Base-by-base conservation (phyloP, 2,329 filamentous ascomycete species). In the Sphaerulina vaccinii region DNA sequence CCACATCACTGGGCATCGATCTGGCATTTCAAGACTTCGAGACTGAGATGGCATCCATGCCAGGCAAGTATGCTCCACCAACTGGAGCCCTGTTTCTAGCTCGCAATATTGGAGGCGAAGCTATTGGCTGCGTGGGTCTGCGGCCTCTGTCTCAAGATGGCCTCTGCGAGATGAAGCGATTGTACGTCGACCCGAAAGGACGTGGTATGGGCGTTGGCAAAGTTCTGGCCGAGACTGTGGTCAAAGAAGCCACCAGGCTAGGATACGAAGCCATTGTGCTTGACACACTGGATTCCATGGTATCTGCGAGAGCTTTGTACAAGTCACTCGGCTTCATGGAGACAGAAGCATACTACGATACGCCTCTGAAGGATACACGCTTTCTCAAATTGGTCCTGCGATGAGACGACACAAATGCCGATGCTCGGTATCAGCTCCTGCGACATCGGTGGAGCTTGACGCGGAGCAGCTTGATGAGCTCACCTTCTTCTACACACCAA, bases 1-100 rank as follows among this genome's bases (percentile, higher is more conserved):
- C 71, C 5, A 44, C 62, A 18, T 71, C 73, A 1, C 69, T 84
- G 1, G 70, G 70, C 16, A 71, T 84, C 45, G 79, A 81, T 57
- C 77, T 84, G 29, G 71, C 73, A 9, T 84, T 80, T 61, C 81
- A 84, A 64, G 70, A 73, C 53, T 84, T 82, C 65, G 62, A 71
- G 8, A 61, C 70, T 8, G 81, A 84, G 62, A 69, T 84, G 16
- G 67, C 71, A 5, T 69, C 64, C 7, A 66, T 84, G 13, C 81
- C 81, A 0, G 80, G 80, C 1, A 77, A 77, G 62, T 84, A 84
- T 62, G 65, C 71, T 0, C 63, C 68, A 3, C 68, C 71, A 2
- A 68, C 68, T 3, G 81, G 79, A 2, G 70, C 72, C 18, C 63
- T 83, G 0, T 70, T 81, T 16, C 71, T 83, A 2, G 78, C 79